Conservation (phyloP, 2,329 filamentous ascomycete genomes). For the Hypoxylon sp. region DNA sequence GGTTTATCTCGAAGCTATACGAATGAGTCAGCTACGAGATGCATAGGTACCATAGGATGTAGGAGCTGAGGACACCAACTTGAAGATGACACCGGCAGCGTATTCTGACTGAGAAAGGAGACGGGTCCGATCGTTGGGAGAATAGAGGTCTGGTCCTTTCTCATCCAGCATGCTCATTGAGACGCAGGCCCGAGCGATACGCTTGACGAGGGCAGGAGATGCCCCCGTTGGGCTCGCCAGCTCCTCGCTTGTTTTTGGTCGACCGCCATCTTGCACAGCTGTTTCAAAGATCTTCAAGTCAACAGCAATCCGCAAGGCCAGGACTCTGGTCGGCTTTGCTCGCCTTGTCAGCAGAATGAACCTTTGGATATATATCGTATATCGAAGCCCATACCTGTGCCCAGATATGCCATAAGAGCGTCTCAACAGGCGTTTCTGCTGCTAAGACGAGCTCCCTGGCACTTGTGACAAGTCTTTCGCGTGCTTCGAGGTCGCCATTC, state of each 20-base stretch:
- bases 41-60: not conserved
- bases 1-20: conserved; percentile 39
- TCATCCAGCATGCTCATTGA: conserved; percentile 44
- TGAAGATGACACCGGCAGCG: conserved; percentile 29
- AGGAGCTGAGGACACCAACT: conserved; percentile 23
- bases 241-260: conserved; percentile 34
- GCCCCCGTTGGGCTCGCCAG: conserved; percentile 37
- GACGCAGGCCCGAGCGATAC: conserved; percentile 35
- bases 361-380: not conserved
- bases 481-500: conserved; percentile 16
- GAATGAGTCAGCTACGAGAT: conserved; percentile 39
- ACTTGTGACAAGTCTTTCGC: conserved; percentile 25
- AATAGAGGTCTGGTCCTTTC: conserved; percentile 31
- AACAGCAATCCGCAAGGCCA: conserved; percentile 39
- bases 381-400: conserved; percentile 20
- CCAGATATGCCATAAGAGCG: conserved; percentile 34
- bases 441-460: conserved; percentile 32
- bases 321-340: conserved; percentile 34
- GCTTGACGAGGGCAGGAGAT: conserved; percentile 35
- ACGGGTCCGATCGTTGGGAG: conserved; percentile 34
- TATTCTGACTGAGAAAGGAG: conserved; percentile 31
- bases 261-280: conserved; percentile 16
- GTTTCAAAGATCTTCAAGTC: conserved; percentile 43
- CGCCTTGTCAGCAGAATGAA: not conserved
- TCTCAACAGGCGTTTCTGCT: conserved; percentile 36